Evolutionary conservation across 164 flowering plant species (phyloP).

Genomic region (Tetracentron sinense): DNA sequence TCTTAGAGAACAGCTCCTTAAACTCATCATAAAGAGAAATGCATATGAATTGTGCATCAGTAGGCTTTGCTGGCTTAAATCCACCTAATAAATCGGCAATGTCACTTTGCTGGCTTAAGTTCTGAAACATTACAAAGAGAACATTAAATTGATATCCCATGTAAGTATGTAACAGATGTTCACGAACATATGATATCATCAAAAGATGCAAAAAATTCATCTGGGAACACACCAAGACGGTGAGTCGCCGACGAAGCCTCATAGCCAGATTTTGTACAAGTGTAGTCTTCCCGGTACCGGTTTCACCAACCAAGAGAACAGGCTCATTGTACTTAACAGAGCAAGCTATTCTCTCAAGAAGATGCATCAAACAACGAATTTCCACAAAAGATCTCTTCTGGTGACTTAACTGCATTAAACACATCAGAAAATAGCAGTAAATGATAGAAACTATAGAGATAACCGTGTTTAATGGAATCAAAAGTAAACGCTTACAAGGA

Average conservation of each 20-base stretch:
- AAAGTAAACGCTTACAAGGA: constrained; percentile 15
- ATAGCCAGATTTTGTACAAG: constrained; percentile 85
- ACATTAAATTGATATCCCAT: neutral
- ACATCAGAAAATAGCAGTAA: constrained; percentile 2
- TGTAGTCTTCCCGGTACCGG: constrained; percentile 98
- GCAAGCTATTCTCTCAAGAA: constrained; percentile 83
- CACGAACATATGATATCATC: neutral
- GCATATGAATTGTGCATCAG: constrained; percentile 62
- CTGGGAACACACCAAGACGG: constrained; percentile 65
- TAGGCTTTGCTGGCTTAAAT: constrained; percentile 83
- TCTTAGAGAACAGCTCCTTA: constrained; percentile 44
- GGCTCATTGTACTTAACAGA: constrained; percentile 89
- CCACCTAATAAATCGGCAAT: constrained; percentile 89
- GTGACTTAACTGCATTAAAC: constrained; percentile 30
- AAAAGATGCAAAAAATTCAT: neutral
- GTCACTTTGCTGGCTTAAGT: constrained; percentile 97
- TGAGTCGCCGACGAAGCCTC: constrained; percentile 71
- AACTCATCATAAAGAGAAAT: constrained; percentile 77
- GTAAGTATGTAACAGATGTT: neutral
- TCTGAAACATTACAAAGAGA: constrained; percentile 40
- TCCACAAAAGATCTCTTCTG: constrained; percentile 56
- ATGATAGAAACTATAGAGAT: neutral
- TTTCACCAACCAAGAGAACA: constrained; percentile 96
- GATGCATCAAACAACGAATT: constrained; percentile 57
- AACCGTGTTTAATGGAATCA: constrained; percentile 3